These are phyloP conservation scores for Fusarium beomiforme DNA, from an alignment of 2,329 filamentous ascomycete species.

Conservation along the genomic window DNA sequence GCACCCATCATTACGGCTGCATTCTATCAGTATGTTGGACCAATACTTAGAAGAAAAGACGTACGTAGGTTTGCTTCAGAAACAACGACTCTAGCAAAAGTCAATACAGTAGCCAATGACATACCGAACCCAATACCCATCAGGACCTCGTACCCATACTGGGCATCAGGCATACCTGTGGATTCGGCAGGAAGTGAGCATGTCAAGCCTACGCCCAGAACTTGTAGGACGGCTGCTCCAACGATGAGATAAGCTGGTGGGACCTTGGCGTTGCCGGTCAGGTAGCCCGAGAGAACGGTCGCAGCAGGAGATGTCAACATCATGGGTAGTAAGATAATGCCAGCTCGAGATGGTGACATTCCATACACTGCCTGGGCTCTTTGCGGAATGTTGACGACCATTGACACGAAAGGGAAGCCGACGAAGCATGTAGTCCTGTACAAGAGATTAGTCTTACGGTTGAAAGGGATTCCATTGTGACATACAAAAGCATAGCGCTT, in stretches of 20 bases:
- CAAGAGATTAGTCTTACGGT: fast-evolving
- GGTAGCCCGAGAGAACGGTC: not conserved
- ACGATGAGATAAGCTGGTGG: not conserved
- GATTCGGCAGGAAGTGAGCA: not conserved
- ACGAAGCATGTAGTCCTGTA: not conserved
- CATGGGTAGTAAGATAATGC: not conserved
- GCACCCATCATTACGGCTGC: conserved; percentile 10
- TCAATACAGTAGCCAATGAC: not conserved
- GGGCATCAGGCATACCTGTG: not conserved
- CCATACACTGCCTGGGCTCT: conserved; percentile 3
- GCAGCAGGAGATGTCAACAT: not conserved
- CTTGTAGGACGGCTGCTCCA: not conserved
- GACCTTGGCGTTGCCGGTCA: not conserved
- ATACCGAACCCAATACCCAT: not conserved
- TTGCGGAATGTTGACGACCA: conserved; percentile 5
- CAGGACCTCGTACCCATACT: conserved; percentile 2
- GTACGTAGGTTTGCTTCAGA: not conserved
- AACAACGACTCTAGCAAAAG: not conserved
- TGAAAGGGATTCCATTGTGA: fast-evolving
- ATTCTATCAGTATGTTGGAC: fast-evolving
- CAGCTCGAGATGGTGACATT: not conserved
- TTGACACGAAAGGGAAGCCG: conserved; percentile 4
- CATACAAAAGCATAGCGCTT: conserved; percentile 6
- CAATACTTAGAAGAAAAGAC: fast-evolving
- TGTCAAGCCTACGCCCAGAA: not conserved